Evolutionary conservation across 768 basidiomycete genomes (phyloP).

Genomic region (Mycena amicta): DNA sequence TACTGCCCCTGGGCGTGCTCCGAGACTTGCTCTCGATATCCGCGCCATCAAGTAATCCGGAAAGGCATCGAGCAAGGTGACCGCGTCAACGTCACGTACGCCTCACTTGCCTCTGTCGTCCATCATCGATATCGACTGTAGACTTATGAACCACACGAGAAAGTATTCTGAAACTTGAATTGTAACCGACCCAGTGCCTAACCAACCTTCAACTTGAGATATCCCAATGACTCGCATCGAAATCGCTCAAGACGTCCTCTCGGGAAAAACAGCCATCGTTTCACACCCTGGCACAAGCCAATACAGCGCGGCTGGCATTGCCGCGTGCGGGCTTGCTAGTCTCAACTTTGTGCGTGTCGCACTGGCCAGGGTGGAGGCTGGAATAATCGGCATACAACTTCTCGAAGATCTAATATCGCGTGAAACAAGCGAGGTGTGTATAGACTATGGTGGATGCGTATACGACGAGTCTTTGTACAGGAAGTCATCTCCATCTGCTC

Average conservation of each 20-base stretch:
- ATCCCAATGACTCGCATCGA: no score
- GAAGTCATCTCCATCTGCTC: conserved; percentile 59
- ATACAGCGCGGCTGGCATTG: conserved; percentile 47
- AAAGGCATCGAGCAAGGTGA: no score
- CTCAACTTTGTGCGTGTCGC: conserved; percentile 63
- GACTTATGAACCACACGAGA: no score
- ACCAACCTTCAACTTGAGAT: no score
- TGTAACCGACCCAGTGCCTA: no score
- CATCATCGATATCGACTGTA: no score
- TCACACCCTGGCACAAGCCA: conserved; percentile 58
- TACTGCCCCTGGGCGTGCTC: no score
- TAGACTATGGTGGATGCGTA: not conserved
- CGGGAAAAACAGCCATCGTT: conserved; percentile 40
- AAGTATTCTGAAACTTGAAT: no score
- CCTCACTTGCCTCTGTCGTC: no score
- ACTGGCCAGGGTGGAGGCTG: conserved; percentile 39
- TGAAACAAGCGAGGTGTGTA: conserved; percentile 39
- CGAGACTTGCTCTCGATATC: no score
- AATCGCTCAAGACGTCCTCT: conserved; percentile 23
- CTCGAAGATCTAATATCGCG: conserved; percentile 36
- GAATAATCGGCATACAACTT: conserved; percentile 30
- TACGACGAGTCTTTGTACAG: conserved; percentile 33
- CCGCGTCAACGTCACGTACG: no score
- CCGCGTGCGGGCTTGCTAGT: conserved; percentile 69
- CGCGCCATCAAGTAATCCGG: no score